Base-by-base conservation (phyloP, 768 basidiomycete species). In the Gautieria morchelliformis region DNA sequence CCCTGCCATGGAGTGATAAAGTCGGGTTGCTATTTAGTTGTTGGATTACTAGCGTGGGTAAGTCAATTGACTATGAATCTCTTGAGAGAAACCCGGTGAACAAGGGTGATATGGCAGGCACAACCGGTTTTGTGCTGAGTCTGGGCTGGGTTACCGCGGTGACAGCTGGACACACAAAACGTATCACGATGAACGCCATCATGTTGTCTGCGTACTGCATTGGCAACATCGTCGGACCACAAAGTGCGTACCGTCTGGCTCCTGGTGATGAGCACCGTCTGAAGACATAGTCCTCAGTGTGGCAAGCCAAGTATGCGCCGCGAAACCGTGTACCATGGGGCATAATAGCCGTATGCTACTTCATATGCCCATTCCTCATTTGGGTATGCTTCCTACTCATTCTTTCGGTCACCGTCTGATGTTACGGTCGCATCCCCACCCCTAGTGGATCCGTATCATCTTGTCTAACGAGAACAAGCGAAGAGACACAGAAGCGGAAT, bases 261-360 rank as follows among this genome's bases (percentile, higher is more conserved):
- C 44, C 27, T 5, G 27, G 63, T 2, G 89, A 37, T 87, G 53
- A 89, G 89, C 58, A 72, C 84, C 2, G 79, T 78, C 2, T 81
- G 80, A n/a, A 86, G 87, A 0, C 84, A 87, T 63, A 86, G 2
- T 15, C n/a, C 30, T 33, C 15, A 52, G 51, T 89, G 84, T 89
- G 87, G 87, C 78, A 82, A 64, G 72, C 72, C 0, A 71, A 78
- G 66, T 88, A 85, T 64, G 78, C 76, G n/a, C 87, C 85, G 5
- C 76, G 84, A 49, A 86, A 89, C 61, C 83, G 77, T 56, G 67
- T 89, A 30, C 89, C 88, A 3, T 91, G 89, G 89, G 78, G 78
- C 53, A 75, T 90, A 62, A 89, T 90, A 56, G 80, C 84, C 2
- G 65, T 82, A 52, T 85, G 84, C 69, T 83, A 84, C 65, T 59